Conservation (phyloP, 495 filamentous ascomycete species). For the Talaromyces wortmannii region DNA sequence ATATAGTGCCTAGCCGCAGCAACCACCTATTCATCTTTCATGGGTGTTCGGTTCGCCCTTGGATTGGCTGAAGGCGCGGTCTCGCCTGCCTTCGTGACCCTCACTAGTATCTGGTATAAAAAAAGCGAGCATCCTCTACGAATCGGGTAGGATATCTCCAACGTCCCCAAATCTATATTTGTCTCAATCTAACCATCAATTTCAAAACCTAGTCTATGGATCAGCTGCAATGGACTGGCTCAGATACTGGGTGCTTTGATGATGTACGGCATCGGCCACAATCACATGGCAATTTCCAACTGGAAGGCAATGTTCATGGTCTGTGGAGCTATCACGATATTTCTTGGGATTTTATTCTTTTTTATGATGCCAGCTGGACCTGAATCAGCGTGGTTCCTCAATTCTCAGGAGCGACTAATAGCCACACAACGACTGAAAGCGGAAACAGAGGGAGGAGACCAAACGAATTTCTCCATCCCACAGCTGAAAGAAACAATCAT, state of each 20-base stretch:
- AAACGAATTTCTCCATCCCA: constrained; percentile 43
- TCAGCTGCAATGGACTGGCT: constrained; percentile 48
- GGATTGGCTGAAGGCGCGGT: constrained; percentile 45
- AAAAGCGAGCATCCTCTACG: constrained; percentile 42
- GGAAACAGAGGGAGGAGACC: constrained; percentile 56
- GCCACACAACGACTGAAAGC: constrained; percentile 46
- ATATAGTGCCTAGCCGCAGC: constrained; percentile 40
- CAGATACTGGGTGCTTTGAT: constrained; percentile 47
- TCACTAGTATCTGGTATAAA: constrained; percentile 33
- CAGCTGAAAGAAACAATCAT: constrained; percentile 49
- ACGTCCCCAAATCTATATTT: not conserved
- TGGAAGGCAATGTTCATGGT: constrained; percentile 42
- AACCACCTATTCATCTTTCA: constrained; percentile 36
- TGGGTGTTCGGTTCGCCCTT: constrained; percentile 40
- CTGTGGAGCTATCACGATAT: constrained; percentile 43
- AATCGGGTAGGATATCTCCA: constrained; percentile 16
- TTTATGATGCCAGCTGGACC: constrained; percentile 52
- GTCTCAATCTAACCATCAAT: constrained; percentile 9
- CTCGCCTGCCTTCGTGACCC: constrained; percentile 17
- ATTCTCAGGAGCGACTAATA: constrained; percentile 39
- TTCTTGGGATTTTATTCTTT: constrained; percentile 44
- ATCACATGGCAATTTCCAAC: constrained; percentile 18
- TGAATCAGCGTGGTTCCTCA: constrained; percentile 52
- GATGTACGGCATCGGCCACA: constrained; percentile 48
- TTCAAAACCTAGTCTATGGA: constrained; percentile 35